phyloP scores from a whole-genome alignment of 1,284 basidiomycete genomes.

The Cryptococcus floricola region DNA sequence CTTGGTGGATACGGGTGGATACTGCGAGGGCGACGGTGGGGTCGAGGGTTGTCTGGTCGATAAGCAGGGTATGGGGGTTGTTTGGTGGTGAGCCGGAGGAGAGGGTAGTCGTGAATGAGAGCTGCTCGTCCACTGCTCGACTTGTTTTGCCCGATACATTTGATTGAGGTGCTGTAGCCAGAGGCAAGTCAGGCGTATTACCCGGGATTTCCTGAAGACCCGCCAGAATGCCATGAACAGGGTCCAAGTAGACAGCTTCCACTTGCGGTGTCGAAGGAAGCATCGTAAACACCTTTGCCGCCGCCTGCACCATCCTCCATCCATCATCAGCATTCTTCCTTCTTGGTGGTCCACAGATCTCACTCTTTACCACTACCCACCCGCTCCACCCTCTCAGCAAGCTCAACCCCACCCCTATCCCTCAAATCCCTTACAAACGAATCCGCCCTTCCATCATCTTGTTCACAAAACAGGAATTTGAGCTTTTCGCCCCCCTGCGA shows the following conservation, averaged over 20 bases:
- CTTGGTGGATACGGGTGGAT: conserved; percentile 28
- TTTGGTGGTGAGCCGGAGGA: neutral
- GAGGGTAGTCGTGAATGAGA: conserved; percentile 12
- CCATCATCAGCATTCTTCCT: neutral
- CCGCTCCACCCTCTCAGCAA: conserved; percentile 18
- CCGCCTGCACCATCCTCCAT: conserved; percentile 45
- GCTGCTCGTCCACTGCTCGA: neutral
- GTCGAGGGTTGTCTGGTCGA: conserved; percentile 47
- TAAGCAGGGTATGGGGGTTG: conserved; percentile 34
- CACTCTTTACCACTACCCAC: conserved; percentile 31
- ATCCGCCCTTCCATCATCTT: conserved; percentile 26
- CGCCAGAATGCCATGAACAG: conserved; percentile 22
- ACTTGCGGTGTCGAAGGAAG: conserved; percentile 52
- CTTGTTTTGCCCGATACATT: neutral
- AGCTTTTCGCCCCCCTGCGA: neutral
- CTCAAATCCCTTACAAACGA: conserved; percentile 28
- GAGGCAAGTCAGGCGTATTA: conserved; percentile 1
- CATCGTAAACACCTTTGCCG: conserved; percentile 52
- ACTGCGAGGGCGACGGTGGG: conserved; percentile 38
- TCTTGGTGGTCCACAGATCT: conserved; percentile 3
- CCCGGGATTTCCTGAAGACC: conserved; percentile 15
- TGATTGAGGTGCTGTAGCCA: neutral
- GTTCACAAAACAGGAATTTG: conserved; percentile 44
- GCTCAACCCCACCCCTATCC: conserved; percentile 21
- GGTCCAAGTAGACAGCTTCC: conserved; percentile 48